Base-by-base conservation (phyloP, 2,329 filamentous ascomycete species). In the Hypoxylon sp. region DNA sequence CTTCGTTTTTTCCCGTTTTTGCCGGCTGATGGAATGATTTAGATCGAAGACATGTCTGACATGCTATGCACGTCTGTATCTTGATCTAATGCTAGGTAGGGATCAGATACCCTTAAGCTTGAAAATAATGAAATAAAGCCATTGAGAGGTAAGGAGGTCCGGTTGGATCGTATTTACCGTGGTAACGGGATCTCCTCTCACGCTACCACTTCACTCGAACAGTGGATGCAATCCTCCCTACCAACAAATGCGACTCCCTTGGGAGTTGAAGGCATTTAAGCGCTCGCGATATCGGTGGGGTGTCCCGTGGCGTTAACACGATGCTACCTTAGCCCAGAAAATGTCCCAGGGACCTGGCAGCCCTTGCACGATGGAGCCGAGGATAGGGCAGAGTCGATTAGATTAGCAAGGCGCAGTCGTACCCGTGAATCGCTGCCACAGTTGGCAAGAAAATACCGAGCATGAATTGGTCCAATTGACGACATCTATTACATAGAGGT, bases 271-370 rank as follows among this genome's bases (percentile, higher is more conserved):
- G 30, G 41, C 21, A 23, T 7, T 46, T 58, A 63, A 58, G 61
- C 61, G 61, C 61, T 63, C 46, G 32, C 61, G 48, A 58, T 50
- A 59, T 39, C 34, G 41, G 48, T 54, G 34, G 30, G 57, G 61
- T 37, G 25, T 14, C 37, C n/a, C 32, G 39, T 39, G 41, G 57
- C 61, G 47, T 64, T 51, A 30, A 32, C 54, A 41, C 54, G 51
- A 65, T 68, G 54, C 47, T 45, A 68, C 65, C 54, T 43, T 62
- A 62, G 45, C 54, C 29, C 50, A 50, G 41, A 12, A 41, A n/a
- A 50, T 30, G 46, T 65, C 58, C 65, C 65, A 65, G 58, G 48
- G 65, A 62, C 62, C 61, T 32, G 65, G 65, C 65, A 65, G 57
- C 65, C 65, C 58, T 62, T 55, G 50, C 39, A 52, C 30, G 12